Evolutionary conservation across 2,329 filamentous ascomycete genomes (phyloP).

Genomic region (Diaporthe ilicicola): DNA sequence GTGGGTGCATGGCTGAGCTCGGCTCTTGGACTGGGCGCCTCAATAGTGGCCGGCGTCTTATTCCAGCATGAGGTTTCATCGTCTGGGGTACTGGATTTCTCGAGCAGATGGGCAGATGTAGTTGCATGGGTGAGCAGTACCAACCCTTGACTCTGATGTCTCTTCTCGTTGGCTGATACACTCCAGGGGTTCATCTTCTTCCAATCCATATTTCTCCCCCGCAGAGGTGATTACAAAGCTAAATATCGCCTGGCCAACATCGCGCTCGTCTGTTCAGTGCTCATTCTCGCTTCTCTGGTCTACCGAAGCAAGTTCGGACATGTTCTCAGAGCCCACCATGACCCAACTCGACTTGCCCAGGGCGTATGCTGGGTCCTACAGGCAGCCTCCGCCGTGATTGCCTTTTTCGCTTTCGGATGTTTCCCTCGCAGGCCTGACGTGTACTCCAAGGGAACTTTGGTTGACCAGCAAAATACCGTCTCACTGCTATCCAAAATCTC

Average conservation of each 20-base stretch:
- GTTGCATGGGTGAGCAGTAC: slow-evolving; percentile 36
- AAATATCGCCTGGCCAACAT: slow-evolving; percentile 40
- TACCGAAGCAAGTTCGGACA: slow-evolving; percentile 40
- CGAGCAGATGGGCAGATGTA: slow-evolving; percentile 36
- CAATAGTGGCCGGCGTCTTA: slow-evolving; percentile 38
- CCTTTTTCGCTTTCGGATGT: slow-evolving; percentile 40
- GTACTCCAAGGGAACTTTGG: slow-evolving; percentile 40
- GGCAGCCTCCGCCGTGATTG: slow-evolving; percentile 35
- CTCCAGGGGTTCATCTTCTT: slow-evolving; percentile 38
- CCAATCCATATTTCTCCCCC: slow-evolving; percentile 42
- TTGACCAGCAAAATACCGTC: slow-evolving; percentile 47
- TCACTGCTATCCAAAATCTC: slow-evolving; percentile 41
- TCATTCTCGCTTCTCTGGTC: slow-evolving; percentile 38
- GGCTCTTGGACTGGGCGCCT: slow-evolving; percentile 38
- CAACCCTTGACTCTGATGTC: not conserved
- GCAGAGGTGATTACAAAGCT: slow-evolving; percentile 39
- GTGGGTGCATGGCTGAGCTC: slow-evolving; percentile 38
- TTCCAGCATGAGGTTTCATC: not conserved
- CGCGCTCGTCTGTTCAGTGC: slow-evolving; percentile 39
- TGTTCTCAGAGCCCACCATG: slow-evolving; percentile 34
- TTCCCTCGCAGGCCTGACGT: slow-evolving; percentile 46
- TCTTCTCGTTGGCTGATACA: slow-evolving; percentile 2
- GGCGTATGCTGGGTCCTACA: slow-evolving; percentile 41
- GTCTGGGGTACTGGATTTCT: not conserved
- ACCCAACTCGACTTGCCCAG: slow-evolving; percentile 27